phyloP scores from a whole-genome alignment of 208 protist species.

The Porcisia deanei region DNA sequence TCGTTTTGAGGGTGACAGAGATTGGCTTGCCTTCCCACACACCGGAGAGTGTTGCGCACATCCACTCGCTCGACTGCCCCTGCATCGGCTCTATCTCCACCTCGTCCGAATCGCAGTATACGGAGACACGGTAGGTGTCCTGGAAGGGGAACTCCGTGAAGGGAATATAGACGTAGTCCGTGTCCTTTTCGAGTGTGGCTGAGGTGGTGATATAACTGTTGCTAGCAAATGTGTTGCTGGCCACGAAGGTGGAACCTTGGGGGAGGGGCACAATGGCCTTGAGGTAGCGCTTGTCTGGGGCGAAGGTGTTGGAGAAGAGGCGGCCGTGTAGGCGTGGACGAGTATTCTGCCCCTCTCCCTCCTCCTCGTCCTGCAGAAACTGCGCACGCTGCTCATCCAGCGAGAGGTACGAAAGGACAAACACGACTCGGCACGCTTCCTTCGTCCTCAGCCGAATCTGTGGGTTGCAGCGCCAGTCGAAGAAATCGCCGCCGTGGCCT shows the following conservation, averaged over 20 bases:
- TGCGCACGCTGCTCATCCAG: slow-evolving; percentile 57
- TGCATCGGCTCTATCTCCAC: slow-evolving; percentile 62
- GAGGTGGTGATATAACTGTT: slow-evolving; percentile 90
- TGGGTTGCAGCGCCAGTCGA: slow-evolving; percentile 92
- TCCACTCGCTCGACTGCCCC: slow-evolving; percentile 56
- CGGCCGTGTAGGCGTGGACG: slow-evolving; percentile 83
- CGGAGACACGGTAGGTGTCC: slow-evolving; percentile 78
- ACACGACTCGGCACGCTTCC: slow-evolving; percentile 78
- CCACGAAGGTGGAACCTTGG: slow-evolving; percentile 83
- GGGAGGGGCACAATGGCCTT: slow-evolving; percentile 87
- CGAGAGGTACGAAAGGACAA: slow-evolving; percentile 86
- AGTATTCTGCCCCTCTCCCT: slow-evolving; percentile 68
- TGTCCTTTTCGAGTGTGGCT: slow-evolving; percentile 56
- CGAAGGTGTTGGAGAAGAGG: slow-evolving; percentile 81
- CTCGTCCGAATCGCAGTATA: slow-evolving; percentile 90
- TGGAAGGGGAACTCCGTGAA: slow-evolving; percentile 83
- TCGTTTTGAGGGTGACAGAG: slow-evolving; percentile 50
- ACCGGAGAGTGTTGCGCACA: slow-evolving; percentile 58
- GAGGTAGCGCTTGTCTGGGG: slow-evolving; percentile 81
- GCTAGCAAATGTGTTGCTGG: slow-evolving; percentile 86
- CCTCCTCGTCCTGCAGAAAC: slow-evolving; percentile 57
- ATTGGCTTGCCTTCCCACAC: slow-evolving; percentile 60
- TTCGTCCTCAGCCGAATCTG: slow-evolving; percentile 66
- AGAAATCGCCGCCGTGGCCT: slow-evolving; percentile 73
- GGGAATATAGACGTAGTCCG: slow-evolving; percentile 85